phyloP scores from a whole-genome alignment of 257 asterid species.

The Sherardia arvensis region DNA sequence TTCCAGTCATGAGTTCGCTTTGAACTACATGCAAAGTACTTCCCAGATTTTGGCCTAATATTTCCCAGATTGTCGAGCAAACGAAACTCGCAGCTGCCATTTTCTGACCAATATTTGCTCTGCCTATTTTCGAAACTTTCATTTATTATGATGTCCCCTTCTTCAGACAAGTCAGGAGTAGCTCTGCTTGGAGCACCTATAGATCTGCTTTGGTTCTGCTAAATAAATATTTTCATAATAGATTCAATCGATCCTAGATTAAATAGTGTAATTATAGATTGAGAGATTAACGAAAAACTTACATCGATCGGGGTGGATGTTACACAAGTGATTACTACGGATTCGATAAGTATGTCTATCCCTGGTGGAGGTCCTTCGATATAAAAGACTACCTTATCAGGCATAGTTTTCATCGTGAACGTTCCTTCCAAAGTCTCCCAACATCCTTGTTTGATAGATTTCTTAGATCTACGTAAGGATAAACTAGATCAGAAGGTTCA shows the following conservation, averaged over 20 bases:
- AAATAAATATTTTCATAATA: too few species aligned
- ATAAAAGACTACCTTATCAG: constrained; percentile 50
- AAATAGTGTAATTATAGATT: too few species aligned
- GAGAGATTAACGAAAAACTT: constrained; percentile 28
- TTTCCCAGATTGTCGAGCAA: constrained; percentile 62
- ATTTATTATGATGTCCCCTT: constrained; percentile 52
- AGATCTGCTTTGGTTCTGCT: constrained; percentile 28
- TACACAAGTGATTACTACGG: constrained; percentile 39
- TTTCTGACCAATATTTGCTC: constrained; percentile 68
- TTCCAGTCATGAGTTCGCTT: constrained; percentile 71
- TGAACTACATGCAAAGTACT: constrained; percentile 58
- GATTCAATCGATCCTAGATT: too few species aligned
- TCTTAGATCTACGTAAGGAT: too few species aligned
- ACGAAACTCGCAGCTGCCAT: constrained; percentile 66
- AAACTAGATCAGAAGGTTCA: too few species aligned
- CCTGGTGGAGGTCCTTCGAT: constrained; percentile 88
- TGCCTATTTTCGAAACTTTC: constrained; percentile 65
- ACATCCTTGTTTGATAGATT: too few species aligned
- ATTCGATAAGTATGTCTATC: constrained; percentile 56
- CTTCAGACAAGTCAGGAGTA: constrained; percentile 27
- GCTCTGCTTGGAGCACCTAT: too few species aligned
- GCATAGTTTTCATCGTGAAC: constrained; percentile 46
- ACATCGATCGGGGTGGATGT: constrained; percentile 28
- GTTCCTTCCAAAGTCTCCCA: constrained; percentile 73
- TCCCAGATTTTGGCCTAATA: constrained; percentile 59